Conservation (phyloP, 805 yeast genomes). For the Lachancea thermotolerans region DNA sequence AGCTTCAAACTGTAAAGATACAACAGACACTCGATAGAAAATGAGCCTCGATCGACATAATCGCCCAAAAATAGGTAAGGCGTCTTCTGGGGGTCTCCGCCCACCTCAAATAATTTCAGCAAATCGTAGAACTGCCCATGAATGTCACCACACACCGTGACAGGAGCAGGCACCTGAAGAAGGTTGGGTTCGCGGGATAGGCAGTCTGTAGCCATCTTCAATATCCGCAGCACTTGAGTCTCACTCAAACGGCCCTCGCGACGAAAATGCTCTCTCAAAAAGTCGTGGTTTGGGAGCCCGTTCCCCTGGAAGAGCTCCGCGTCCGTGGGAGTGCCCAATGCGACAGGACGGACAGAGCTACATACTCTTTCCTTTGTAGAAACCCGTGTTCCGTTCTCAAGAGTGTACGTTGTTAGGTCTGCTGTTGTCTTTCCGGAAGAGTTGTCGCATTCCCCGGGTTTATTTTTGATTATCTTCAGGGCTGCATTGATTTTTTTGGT, state of each 20-base stretch:
- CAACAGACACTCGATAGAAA: constrained; percentile 74
- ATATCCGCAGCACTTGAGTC: constrained; percentile 61
- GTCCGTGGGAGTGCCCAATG: constrained; percentile 57
- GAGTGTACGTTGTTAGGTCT: constrained; percentile 36
- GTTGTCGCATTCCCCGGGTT: constrained; percentile 21
- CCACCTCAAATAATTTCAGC: constrained; percentile 85
- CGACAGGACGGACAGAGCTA: constrained; percentile 57
- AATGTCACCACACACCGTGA: constrained; percentile 94
- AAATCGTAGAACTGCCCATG: constrained; percentile 94
- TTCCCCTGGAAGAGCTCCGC: constrained; percentile 53
- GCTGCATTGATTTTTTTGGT: constrained; percentile 60
- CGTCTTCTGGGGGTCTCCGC: constrained; percentile 77
- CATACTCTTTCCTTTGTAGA: constrained; percentile 48
- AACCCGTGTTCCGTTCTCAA: constrained; percentile 45
- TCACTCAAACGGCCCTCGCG: constrained; percentile 75
- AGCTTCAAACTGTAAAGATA: constrained; percentile 75
- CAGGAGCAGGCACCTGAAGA: constrained; percentile 80
- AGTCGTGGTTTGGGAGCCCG: constrained; percentile 67
- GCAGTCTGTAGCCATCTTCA: constrained; percentile 55
- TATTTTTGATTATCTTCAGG: constrained; percentile 48
- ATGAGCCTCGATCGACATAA: constrained; percentile 91
- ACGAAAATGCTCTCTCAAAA: constrained; percentile 65
- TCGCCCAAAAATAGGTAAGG: constrained; percentile 85
- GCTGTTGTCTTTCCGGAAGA: not conserved
- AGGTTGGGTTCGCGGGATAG: constrained; percentile 71